Base-by-base conservation (phyloP, 1,284 basidiomycete species). In the Volvariella volvacea region DNA sequence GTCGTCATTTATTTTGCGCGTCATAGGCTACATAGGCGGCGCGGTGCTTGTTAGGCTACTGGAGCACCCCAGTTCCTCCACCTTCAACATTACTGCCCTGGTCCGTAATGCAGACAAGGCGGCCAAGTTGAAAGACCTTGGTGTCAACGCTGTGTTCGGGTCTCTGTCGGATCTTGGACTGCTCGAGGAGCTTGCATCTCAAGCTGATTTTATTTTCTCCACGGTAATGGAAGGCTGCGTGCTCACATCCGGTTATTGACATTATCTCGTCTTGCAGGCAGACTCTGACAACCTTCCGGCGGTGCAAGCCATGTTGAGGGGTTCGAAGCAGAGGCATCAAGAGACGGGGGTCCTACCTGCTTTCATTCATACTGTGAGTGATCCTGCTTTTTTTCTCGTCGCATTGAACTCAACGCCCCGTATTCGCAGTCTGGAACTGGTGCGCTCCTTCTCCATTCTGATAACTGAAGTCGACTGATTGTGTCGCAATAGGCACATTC, bases 11-110 rank as follows among this genome's bases (percentile, higher is more conserved):
- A 22, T 31, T 33, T 3, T 16, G 9, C 32, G 12, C 39, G 4
- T n/a, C 16, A 25, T 31, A 67, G 68, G 68, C 15, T 70, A 68
- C 46, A 59, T 72, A 42, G 70, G 71, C 15, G 70, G 72, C 21
- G 48, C 66, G 12, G 59, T 73, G 14, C 61, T 74, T 19, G 47
- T 59, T 17, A 64, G 62, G 36, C 60, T 75, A 32, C 54, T 73
- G 4, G 47, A 48, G 9, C 69, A 68, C 45, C 61, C 64, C 1
- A 60, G 63, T 20, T 55, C 54, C 22, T 42, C 58, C 6, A 55
- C 52, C 2, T 68, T 68, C 42, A 55, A 65, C 19, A 59, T 73
- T 30, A 68, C 64, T 3, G 65, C 58, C 4, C 52, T 73, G n/a
- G 63, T 71, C 12, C 67, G 71, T 17, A 62, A 58, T 25, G 40